These are phyloP conservation scores for Entelexis paramagnoliae DNA, from an alignment of 1,139 yeast genomes.

Conservation along the genomic window DNA sequence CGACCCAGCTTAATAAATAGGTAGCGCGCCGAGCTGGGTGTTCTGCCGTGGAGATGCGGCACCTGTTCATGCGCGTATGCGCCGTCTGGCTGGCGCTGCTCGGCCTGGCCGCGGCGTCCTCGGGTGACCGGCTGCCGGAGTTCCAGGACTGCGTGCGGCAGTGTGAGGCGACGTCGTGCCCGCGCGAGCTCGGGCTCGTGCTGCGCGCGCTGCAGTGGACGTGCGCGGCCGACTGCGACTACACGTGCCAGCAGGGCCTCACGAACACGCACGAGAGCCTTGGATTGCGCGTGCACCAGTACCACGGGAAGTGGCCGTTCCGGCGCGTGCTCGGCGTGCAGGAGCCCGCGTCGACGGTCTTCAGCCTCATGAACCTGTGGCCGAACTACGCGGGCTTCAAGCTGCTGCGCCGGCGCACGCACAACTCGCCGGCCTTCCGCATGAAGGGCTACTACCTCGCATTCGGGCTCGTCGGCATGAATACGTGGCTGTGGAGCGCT, in stretches of 20 bases:
- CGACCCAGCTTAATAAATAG: not conserved
- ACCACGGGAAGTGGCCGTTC: slow-evolving; percentile 98
- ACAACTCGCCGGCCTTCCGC: slow-evolving; percentile 16
- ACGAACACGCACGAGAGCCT: slow-evolving; percentile 44
- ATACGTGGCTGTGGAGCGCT: slow-evolving; percentile 81
- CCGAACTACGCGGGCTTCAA: slow-evolving; percentile 42
- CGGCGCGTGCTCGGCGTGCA: slow-evolving; percentile 63
- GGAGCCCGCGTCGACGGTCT: slow-evolving; percentile 71
- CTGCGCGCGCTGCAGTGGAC: slow-evolving; percentile 58
- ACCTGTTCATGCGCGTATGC: not conserved
- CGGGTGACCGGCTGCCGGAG: slow-evolving; percentile 68
- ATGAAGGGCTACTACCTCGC: slow-evolving; percentile 38
- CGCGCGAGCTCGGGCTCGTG: slow-evolving; percentile 35
- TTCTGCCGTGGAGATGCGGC: not conserved
- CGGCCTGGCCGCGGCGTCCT: slow-evolving; percentile 39
- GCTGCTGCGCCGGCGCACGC: slow-evolving; percentile 16
- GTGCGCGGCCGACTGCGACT: slow-evolving; percentile 78
- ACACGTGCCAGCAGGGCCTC: slow-evolving; percentile 71
- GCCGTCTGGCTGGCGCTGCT: not conserved
- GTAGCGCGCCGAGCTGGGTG: not conserved
- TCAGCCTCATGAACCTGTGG: slow-evolving; percentile 65
- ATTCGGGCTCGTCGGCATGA: slow-evolving; percentile 55
- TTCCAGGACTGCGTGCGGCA: slow-evolving; percentile 55
- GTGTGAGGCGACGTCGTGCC: slow-evolving; percentile 41
- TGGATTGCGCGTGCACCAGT: slow-evolving; percentile 53